Conservation (phyloP, 768 basidiomycete species). For the Russula lepida region DNA sequence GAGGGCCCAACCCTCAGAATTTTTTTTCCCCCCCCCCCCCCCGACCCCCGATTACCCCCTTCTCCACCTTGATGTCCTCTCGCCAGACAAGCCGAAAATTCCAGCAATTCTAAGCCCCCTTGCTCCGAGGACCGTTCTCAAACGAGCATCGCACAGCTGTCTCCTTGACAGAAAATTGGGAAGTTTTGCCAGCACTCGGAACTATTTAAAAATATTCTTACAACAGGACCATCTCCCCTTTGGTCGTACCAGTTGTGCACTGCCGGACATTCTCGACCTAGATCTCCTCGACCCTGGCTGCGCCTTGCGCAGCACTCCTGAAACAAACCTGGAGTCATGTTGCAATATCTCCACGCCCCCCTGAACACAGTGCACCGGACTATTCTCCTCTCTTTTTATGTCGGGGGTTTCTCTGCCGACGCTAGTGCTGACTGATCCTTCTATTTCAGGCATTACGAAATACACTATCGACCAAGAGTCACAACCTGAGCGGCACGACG, state of each 20-base stretch:
- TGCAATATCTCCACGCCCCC: not conserved
- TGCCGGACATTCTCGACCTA: not conserved
- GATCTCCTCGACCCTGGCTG: not conserved
- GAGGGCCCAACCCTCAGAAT: not conserved
- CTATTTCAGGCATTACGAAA: too few relatives aligned
- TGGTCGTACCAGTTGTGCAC: too few relatives aligned
- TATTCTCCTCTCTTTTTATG: not conserved
- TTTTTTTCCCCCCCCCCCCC: not conserved
- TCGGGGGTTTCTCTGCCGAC: not conserved
- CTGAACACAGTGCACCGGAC: not conserved
- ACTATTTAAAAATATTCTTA: not conserved
- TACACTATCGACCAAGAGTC: not conserved
- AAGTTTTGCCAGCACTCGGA: not conserved
- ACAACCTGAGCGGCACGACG: not conserved
- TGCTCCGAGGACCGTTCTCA: not conserved
- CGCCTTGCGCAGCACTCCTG: not conserved
- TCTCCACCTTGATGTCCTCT: not conserved
- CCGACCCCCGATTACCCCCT: too few relatives aligned
- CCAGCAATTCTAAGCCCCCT: not conserved
- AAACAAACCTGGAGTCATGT: not conserved
- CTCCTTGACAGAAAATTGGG: not conserved
- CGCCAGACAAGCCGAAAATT: not conserved
- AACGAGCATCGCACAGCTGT: not conserved
- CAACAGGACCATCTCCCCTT: not conserved
- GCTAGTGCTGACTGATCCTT: not conserved